Evolutionary conservation across 2,329 filamentous ascomycete species (phyloP).

Genomic region (Ophiostoma himal-ulmi): DNA sequence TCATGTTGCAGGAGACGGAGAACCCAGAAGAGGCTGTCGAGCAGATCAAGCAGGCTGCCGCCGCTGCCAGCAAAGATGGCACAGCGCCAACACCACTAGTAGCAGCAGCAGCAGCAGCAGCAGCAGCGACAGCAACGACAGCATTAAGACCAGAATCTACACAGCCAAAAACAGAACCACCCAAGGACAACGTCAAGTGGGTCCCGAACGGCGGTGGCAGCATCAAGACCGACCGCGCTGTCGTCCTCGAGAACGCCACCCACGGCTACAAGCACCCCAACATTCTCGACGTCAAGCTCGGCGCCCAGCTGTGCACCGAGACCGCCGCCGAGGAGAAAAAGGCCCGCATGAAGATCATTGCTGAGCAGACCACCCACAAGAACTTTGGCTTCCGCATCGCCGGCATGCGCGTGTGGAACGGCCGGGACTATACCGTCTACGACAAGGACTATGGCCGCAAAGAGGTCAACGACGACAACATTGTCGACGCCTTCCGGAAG

Average conservation of each 20-base stretch:
- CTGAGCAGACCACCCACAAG: conserved; percentile 53
- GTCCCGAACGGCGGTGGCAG: conserved; percentile 47
- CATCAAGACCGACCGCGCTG: conserved; percentile 71
- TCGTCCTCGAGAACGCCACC: conserved; percentile 80
- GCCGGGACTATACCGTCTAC: conserved; percentile 54
- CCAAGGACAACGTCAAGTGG: conserved; percentile 36
- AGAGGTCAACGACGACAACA: conserved; percentile 47
- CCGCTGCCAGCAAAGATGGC: not conserved
- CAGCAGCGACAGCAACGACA: conserved; percentile 22
- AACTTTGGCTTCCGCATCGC: conserved; percentile 58
- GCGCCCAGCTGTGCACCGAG: conserved; percentile 79
- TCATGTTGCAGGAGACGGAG: conserved; percentile 55
- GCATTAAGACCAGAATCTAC: conserved; percentile 14
- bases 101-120: conserved; percentile 23
- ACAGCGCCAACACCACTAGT: not conserved
- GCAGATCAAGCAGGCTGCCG: conserved; percentile 34
- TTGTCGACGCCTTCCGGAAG: conserved; percentile 48
- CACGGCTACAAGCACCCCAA: conserved; percentile 78
- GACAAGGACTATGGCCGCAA: conserved; percentile 58
- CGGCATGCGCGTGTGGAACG: conserved; percentile 59
- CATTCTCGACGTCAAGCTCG: conserved; percentile 89
- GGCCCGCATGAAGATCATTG: conserved; percentile 54
- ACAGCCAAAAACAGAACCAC: conserved; percentile 1
- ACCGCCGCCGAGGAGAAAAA: conserved; percentile 56
- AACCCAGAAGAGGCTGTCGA: conserved; percentile 46